phyloP scores from a whole-genome alignment of 208 protist genomes.

The Trypanosoma cruzi region DNA sequence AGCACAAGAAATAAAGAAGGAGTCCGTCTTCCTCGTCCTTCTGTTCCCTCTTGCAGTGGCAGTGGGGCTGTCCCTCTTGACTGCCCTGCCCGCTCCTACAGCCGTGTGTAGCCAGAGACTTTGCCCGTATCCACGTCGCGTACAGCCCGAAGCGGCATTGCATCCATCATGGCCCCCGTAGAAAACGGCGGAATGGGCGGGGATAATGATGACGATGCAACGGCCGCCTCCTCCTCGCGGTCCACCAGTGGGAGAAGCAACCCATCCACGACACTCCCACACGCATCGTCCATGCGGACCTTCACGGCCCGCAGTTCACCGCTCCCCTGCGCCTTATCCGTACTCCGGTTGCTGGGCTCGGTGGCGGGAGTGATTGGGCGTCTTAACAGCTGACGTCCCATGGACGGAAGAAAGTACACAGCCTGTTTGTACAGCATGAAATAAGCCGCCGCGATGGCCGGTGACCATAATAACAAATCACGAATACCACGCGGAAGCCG shows the following conservation, averaged over 20 bases:
- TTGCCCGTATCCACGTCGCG: slow-evolving; percentile 35
- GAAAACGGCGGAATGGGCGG: slow-evolving; percentile 39
- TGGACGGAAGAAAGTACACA: slow-evolving; percentile 50
- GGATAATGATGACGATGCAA: slow-evolving; percentile 3
- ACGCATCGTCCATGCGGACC: slow-evolving; percentile 14
- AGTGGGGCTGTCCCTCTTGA: not conserved
- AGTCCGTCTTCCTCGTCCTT: not conserved
- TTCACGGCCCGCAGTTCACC: not conserved
- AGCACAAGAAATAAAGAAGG: not conserved
- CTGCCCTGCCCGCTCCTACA: not conserved
- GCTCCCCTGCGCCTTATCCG: not conserved
- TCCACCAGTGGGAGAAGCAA: slow-evolving; percentile 5
- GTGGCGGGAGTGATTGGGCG: slow-evolving; percentile 2
- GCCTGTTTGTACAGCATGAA: slow-evolving; percentile 54
- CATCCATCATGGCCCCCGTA: slow-evolving; percentile 29
- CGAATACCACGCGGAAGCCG: slow-evolving; percentile 46
- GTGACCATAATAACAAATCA: slow-evolving; percentile 56
- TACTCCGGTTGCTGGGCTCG: not conserved
- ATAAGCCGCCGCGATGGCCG: slow-evolving; percentile 40
- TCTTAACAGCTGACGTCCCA: slow-evolving; percentile 32
- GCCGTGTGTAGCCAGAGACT: slow-evolving; percentile 43
- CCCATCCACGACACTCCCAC: slow-evolving; percentile 13
- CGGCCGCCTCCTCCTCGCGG: not conserved
- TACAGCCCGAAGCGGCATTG: slow-evolving; percentile 29
- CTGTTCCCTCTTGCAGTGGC: not conserved